These are phyloP conservation scores for Cryptosporidium sp. DNA, from an alignment of 169 alveolate species.

Conservation along the genomic window DNA sequence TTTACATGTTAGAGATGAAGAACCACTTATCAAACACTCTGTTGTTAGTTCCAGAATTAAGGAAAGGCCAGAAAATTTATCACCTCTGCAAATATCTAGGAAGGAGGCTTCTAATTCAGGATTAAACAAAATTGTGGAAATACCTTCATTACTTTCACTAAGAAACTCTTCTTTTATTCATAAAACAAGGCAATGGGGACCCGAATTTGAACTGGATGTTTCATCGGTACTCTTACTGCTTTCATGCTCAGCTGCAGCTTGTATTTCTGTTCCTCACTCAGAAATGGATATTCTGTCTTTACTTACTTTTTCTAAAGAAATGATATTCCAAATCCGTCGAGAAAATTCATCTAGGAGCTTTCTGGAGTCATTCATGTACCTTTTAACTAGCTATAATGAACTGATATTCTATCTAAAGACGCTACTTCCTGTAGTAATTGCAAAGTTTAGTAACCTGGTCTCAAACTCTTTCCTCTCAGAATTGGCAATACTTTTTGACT, in stretches of 20 bases:
- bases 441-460: slow-evolving; percentile 14
- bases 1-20: neutral
- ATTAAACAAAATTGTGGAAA: neutral
- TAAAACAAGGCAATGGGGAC: slow-evolving; percentile 63
- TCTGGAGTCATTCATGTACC: slow-evolving; percentile 64
- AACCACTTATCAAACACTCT: slow-evolving; percentile 12
- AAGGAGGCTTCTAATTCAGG: neutral
- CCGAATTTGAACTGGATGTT: slow-evolving; percentile 43
- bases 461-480: slow-evolving; percentile 7
- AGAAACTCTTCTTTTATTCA: slow-evolving; percentile 57
- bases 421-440: slow-evolving; percentile 38
- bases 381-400: slow-evolving; percentile 34
- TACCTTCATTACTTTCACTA: neutral
- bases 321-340: neutral
- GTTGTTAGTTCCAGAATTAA: slow-evolving; percentile 29
- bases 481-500: slow-evolving; percentile 29
- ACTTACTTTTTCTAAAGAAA: neutral
- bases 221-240: slow-evolving; percentile 18
- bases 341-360: slow-evolving; percentile 61
- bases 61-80: neutral
- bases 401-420: slow-evolving; percentile 43
- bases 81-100: neutral
- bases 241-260: slow-evolving; percentile 50
- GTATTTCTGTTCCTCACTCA: slow-evolving; percentile 45
- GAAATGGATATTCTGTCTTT: slow-evolving; percentile 16